Evolutionary conservation across 2,329 filamentous ascomycete genomes (phyloP), one percentile per base, ranked within the genome.

Genomic region (Catunica adiposa): DNA sequence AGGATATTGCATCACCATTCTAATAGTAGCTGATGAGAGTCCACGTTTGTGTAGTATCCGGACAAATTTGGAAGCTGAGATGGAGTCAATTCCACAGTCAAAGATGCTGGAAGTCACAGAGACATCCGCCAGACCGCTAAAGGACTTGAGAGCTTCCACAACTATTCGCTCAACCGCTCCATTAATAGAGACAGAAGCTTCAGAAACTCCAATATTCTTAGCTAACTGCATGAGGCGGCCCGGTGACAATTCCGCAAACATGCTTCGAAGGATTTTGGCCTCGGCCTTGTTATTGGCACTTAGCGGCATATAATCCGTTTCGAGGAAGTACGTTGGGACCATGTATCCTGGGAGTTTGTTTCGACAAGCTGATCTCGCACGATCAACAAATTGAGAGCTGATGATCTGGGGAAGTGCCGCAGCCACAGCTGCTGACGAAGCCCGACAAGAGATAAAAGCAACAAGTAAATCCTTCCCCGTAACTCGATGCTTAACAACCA

Each of bases 241-340:
- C 0, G 76, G 68, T 0, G 76, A 73, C 2, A 90, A 64, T 0
- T 70, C 68, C 8, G 76, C 68, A 63, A 90, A 95, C 1, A 94
- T 67, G 0, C 69, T 67, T 57, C 77, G 82, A 2, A 96, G 68
- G 37, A 74, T 72, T 63, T 84, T 90, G 5, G 75, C 73, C 62
- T 96, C 89, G 0, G 84, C 83, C 65, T 96, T 96, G 67, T 95
- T 95, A 66, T 95, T 96, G 5, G 85, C 72, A 1, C 87, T 94
- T 0, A 96, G 72, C 0, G 89, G 89, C 55, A 96, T 80, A 6
- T 71, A 74, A 0, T 80, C 75, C 6, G 95, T 69, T 2, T 77
- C 77, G 23, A 95, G 71, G 58, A 94, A 80, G 63, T 92, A 86
- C 0, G 87, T 89, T 0, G 89, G 90, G 1, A 96, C 78, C 89